phyloP scores from a whole-genome alignment of 2,329 filamentous ascomycete species.

The Colletotrichum sp. region DNA sequence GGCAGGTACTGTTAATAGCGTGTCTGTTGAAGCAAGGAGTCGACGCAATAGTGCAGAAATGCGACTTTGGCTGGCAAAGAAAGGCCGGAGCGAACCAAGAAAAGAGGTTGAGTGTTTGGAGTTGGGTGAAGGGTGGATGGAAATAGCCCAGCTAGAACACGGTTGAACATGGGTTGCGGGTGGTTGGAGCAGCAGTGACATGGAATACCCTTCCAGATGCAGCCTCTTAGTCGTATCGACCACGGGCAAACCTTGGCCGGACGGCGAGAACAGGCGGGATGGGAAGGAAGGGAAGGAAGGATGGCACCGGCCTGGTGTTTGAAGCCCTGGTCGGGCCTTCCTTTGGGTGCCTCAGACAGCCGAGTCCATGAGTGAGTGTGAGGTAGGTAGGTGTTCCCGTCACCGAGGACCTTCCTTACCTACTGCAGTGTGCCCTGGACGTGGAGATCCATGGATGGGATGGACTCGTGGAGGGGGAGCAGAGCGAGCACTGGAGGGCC shows the following conservation, averaged over 20 bases:
- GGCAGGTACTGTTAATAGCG: not conserved
- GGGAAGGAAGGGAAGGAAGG: not conserved
- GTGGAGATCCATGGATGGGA: not conserved
- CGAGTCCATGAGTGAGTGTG: not conserved
- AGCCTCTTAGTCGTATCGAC: not conserved
- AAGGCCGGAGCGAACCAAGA: not conserved
- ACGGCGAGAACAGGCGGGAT: not conserved
- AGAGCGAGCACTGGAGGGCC: not conserved
- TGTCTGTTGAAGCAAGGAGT: not conserved
- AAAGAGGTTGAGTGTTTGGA: not conserved
- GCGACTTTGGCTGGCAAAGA: not conserved
- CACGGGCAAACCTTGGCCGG: slow-evolving; percentile 1
- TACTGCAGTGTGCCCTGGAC: not conserved
- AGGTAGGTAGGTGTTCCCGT: not conserved
- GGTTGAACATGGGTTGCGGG: not conserved
- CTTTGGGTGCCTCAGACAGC: not conserved
- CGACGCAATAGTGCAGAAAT: slow-evolving; percentile 1
- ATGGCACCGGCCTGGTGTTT: not conserved
- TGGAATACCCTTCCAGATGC: not conserved
- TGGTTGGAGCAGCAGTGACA: not conserved
- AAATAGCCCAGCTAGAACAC: not conserved
- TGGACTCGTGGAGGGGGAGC: not conserved
- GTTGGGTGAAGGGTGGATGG: not conserved
- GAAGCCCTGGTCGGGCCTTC: not conserved
- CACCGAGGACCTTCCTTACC: not conserved